Conservation (phyloP, 2,329 filamentous ascomycete genomes). For the Corynespora cassiicola region DNA sequence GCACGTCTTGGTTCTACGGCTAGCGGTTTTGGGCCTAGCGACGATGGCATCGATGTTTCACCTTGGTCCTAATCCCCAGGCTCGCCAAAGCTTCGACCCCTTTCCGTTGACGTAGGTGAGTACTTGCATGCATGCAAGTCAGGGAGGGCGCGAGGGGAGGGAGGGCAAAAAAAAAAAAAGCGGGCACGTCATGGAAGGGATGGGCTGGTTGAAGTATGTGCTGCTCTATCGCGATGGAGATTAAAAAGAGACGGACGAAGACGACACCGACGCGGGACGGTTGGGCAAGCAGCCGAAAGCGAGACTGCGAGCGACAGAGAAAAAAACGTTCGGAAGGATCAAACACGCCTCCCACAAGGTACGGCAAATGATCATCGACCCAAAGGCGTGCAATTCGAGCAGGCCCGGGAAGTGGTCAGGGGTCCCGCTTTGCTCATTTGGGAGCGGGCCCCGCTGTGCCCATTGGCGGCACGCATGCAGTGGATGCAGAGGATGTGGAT, state of each 20-base stretch:
- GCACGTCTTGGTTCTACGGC: too few species aligned
- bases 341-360: conserved; percentile 10
- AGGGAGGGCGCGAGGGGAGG: too few species aligned
- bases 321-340: conserved; percentile 16
- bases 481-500: conserved; percentile 5
- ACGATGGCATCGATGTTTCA: conserved; percentile 2
- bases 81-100: background rate
- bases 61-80: background rate
- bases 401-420: conserved; percentile 13
- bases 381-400: conserved; percentile 5
- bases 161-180: too few species aligned
- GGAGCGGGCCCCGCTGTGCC: conserved; percentile 6
- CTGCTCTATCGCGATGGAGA: too few species aligned
- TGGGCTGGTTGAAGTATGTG: too few species aligned
- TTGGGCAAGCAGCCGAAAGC: too few species aligned
- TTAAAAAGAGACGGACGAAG: too few species aligned
- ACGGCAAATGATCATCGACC: conserved; percentile 17
- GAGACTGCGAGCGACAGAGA: too few species aligned
- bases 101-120: background rate
- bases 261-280: too few species aligned
- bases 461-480: conserved; percentile 32
- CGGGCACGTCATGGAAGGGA: too few species aligned
- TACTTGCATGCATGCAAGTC: background rate
- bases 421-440: conserved; percentile 10
- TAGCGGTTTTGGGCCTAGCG: too few species aligned